Percentiles rank a stretch among this genome's conserved stretches.
Conservation (phyloP, 164 flowering plant genomes). For the Nymphaea thermarum region DNA sequence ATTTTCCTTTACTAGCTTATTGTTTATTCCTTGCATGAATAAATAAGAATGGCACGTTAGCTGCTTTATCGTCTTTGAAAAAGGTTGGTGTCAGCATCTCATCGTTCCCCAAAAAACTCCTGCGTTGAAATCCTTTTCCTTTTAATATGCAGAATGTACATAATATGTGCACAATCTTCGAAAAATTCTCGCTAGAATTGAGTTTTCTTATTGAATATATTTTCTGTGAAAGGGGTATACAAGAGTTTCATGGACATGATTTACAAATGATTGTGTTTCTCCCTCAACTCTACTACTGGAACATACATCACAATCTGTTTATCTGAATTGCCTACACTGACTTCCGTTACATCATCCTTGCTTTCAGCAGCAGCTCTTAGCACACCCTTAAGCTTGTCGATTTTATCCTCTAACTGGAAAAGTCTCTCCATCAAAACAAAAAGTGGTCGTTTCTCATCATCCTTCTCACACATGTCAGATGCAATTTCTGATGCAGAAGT, state of each 20-base stretch:
- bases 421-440: slow-evolving; percentile 58
- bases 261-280: slow-evolving; percentile 15
- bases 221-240: not conserved
- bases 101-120: too few relatives aligned
- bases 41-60: too few relatives aligned
- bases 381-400: slow-evolving; percentile 34
- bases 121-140: too few relatives aligned
- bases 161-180: too few relatives aligned
- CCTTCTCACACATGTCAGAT: slow-evolving; percentile 1
- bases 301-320: slow-evolving; percentile 36
- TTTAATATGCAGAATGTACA: too few relatives aligned
- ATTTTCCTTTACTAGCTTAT: too few relatives aligned
- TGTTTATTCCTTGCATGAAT: too few relatives aligned
- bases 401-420: slow-evolving; percentile 29
- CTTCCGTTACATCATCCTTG: slow-evolving; percentile 9
- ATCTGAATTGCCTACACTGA: slow-evolving; percentile 1
- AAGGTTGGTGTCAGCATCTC: too few relatives aligned
- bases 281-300: slow-evolving; percentile 67
- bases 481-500: not conserved
- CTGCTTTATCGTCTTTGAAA: too few relatives aligned
- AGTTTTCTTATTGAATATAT: too few relatives aligned
- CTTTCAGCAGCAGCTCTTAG: slow-evolving; percentile 13
- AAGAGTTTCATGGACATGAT: not conserved
- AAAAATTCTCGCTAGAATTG: not conserved
- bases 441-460: slow-evolving; percentile 20